phyloP scores from a whole-genome alignment of 2,329 filamentous ascomycete species.

The Aureobasidium musti region DNA sequence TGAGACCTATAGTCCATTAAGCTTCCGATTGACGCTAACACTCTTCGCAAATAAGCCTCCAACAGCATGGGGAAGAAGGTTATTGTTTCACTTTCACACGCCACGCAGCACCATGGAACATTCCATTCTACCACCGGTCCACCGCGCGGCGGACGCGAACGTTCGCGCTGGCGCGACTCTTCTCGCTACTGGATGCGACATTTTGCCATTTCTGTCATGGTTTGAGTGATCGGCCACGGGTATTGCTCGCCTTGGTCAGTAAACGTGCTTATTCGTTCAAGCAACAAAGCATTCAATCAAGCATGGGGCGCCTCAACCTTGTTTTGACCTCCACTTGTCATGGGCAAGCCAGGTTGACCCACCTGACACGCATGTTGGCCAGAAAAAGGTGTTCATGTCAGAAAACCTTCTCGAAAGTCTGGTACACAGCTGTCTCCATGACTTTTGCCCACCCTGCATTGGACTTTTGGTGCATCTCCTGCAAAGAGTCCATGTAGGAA shows the following conservation, averaged over 20 bases:
- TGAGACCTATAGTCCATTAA: neutral
- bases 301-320: neutral
- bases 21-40: neutral
- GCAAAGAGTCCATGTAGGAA: neutral
- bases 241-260: neutral
- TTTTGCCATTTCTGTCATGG: too few species aligned
- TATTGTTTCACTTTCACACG: conserved; percentile 12
- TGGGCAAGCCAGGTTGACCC: neutral
- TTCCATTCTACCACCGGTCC: too few species aligned
- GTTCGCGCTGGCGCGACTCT: too few species aligned
- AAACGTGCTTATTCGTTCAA: neutral
- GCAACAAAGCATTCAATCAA: conserved; percentile 15
- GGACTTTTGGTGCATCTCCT: neutral
- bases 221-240: neutral
- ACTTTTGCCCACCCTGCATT: too few species aligned
- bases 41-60: neutral
- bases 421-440: conserved; percentile 21
- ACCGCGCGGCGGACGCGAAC: too few species aligned
- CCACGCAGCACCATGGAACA: neutral
- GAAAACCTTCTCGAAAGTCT: neutral
- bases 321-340: conserved; percentile 10
- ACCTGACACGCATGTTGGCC: conserved; percentile 2
- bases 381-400: neutral
- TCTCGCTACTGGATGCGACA: too few species aligned
- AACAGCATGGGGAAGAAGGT: conserved; percentile 3